Conservation (phyloP, 352 stramenopile species). For the Phytophthora fragariaefolia region DNA sequence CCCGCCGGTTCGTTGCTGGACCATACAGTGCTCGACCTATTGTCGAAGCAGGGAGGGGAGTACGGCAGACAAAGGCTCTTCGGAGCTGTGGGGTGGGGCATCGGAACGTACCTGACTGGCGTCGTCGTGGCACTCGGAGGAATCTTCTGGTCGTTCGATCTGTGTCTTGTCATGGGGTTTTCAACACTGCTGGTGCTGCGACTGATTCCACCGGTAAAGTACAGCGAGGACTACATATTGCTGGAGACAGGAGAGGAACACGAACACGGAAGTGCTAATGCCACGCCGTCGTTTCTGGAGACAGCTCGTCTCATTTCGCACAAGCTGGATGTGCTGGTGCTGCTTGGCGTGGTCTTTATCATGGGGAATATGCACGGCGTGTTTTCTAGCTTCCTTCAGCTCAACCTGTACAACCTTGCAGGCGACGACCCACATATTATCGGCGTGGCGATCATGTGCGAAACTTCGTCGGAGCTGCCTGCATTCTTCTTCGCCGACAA, state of each 20-base stretch:
- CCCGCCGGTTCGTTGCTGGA: slow-evolving; percentile 67
- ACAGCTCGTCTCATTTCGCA: slow-evolving; percentile 35
- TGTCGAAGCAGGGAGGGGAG: slow-evolving; percentile 65
- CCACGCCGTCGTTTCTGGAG: slow-evolving; percentile 52
- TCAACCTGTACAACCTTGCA: slow-evolving; percentile 84
- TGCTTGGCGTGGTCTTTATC: slow-evolving; percentile 71
- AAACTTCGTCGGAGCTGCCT: slow-evolving; percentile 78
- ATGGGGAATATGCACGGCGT: slow-evolving; percentile 82
- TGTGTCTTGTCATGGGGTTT: slow-evolving; percentile 55
- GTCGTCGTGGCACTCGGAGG: slow-evolving; percentile 54
- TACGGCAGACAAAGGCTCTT: slow-evolving; percentile 83
- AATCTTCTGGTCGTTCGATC: slow-evolving; percentile 73
- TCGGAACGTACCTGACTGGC: slow-evolving; percentile 62
- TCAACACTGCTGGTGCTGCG: slow-evolving; percentile 59
- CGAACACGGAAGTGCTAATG: background rate
- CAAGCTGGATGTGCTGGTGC: slow-evolving; percentile 62
- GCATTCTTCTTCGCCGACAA: slow-evolving; percentile 79
- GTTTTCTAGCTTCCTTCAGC: slow-evolving; percentile 72
- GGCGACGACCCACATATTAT: slow-evolving; percentile 73
- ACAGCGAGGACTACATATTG: slow-evolving; percentile 25
- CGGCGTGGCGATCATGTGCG: slow-evolving; percentile 71
- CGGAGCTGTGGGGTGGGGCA: slow-evolving; percentile 66
- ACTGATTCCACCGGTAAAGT: slow-evolving; percentile 53
- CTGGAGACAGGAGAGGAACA: slow-evolving; percentile 14
- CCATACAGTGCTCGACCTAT: slow-evolving; percentile 65